Percentiles rank a stretch among this genome's conserved stretches.
Evolutionary conservation across 306 rosid genomes (phyloP).

Genomic region (Trichosanthes cucumerina): DNA sequence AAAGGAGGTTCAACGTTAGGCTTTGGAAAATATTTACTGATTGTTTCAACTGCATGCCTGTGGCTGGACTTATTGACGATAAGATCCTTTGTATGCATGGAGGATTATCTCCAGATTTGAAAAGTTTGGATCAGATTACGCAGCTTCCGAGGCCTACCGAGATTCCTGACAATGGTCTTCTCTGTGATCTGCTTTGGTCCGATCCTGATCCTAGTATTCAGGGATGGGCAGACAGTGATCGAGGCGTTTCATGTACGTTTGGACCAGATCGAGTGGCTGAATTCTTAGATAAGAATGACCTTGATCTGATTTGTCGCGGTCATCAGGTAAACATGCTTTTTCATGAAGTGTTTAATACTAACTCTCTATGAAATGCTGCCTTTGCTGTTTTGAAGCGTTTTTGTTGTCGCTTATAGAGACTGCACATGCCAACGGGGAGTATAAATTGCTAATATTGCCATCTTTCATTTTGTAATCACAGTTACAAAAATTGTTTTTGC

Average conservation of each 20-base stretch:
- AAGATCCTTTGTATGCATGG: constrained; percentile 73
- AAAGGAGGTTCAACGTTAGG: constrained; percentile 66
- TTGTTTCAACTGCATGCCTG: constrained; percentile 68
- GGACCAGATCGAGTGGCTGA: constrained; percentile 37
- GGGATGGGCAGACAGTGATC: constrained; percentile 58
- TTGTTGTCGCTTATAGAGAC: background rate
- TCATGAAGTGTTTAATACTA: background rate
- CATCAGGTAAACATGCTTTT: constrained; percentile 36
- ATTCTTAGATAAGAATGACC: constrained; percentile 53
- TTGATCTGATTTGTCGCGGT: constrained; percentile 66
- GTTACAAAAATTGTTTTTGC: background rate
- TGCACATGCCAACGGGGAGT: background rate
- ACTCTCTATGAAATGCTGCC: background rate
- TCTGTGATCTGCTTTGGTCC: constrained; percentile 71
- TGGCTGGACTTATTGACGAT: constrained; percentile 46
- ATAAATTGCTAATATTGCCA: background rate
- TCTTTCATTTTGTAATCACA: background rate
- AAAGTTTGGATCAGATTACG: constrained; percentile 50
- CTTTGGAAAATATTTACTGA: constrained; percentile 69
- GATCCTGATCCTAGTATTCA: constrained; percentile 46
- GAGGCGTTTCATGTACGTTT: constrained; percentile 57
- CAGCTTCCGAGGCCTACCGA: constrained; percentile 48
- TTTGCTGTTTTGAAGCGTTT: background rate
- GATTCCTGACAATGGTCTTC: constrained; percentile 53
- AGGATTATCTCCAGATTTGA: constrained; percentile 54